Percentiles rank a stretch among this genome's conserved stretches.
phyloP scores from a whole-genome alignment of 1,284 basidiomycete genomes.

The Fomitopsis schrenkii region DNA sequence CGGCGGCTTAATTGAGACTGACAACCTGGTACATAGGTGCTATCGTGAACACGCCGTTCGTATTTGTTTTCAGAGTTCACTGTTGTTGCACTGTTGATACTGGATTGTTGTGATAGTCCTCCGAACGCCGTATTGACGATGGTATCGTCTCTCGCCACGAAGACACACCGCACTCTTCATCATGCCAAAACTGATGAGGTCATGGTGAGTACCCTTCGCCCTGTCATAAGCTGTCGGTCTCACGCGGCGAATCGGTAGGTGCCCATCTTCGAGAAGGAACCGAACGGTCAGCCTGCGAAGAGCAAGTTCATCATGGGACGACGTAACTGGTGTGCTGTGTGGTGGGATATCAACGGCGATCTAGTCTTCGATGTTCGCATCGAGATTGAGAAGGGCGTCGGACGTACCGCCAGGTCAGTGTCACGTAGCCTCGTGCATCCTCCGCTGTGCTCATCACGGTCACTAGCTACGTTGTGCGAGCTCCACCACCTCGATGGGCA shows the following conservation, averaged over 20 bases:
- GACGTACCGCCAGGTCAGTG: constrained; percentile 69
- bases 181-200: constrained; percentile 75
- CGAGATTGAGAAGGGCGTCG: constrained; percentile 78
- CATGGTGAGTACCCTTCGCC: constrained; percentile 53
- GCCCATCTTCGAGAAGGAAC: constrained; percentile 76
- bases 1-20: neutral
- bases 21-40: constrained; percentile 44
- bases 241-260: constrained; percentile 39
- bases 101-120: constrained; percentile 33
- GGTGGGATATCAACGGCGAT: constrained; percentile 62
- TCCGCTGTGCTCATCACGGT: neutral
- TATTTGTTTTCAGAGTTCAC: constrained; percentile 8
- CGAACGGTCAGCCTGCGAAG: constrained; percentile 65
- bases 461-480: constrained; percentile 29
- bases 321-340: constrained; percentile 87
- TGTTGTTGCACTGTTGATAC: neutral
- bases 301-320: constrained; percentile 82
- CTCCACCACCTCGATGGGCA: constrained; percentile 50
- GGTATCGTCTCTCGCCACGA: constrained; percentile 77
- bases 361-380: constrained; percentile 87
- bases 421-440: neutral
- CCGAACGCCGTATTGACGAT: constrained; percentile 77
- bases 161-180: constrained; percentile 84
- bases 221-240: neutral
- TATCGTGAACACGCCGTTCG: constrained; percentile 80